These are phyloP conservation scores for Daldinia eschscholtzii DNA, from an alignment of 2,329 filamentous ascomycete species.

Conservation along the genomic window DNA sequence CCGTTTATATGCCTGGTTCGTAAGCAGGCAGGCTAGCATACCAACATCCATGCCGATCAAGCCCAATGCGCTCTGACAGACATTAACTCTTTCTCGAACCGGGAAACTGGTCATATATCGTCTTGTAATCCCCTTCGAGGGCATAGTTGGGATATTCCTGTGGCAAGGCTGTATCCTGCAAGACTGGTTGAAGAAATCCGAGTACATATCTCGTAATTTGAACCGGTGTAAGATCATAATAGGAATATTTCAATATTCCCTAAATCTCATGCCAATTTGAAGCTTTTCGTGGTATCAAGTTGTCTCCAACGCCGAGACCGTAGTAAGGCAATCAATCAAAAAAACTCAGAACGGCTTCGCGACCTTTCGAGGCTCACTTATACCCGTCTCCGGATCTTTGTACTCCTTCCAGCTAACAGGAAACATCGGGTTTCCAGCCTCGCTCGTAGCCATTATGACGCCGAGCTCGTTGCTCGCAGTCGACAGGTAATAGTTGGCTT, in stretches of 20 bases:
- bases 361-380: slow-evolving; percentile 86
- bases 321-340: neutral
- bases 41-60: neutral
- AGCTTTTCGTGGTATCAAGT: too few relatives aligned
- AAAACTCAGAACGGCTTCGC: slow-evolving; percentile 83
- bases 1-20: neutral
- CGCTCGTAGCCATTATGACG: slow-evolving; percentile 92
- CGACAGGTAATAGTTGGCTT: slow-evolving; percentile 94
- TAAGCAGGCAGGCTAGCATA: neutral
- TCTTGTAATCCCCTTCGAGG: neutral
- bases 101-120: neutral
- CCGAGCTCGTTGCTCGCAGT: slow-evolving; percentile 93
- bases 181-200: neutral
- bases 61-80: neutral
- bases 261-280: neutral
- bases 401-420: slow-evolving; percentile 97
- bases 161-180: neutral
- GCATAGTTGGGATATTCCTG: neutral
- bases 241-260: neutral
- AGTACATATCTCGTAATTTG: neutral
- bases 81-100: neutral
- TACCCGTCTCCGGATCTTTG: slow-evolving; percentile 82
- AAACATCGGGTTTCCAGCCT: slow-evolving; percentile 89
- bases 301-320: neutral
- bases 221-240: neutral